Evolutionary conservation across 495 filamentous ascomycete species (phyloP).

Genomic region (Rostrohypoxylon terebratum): DNA sequence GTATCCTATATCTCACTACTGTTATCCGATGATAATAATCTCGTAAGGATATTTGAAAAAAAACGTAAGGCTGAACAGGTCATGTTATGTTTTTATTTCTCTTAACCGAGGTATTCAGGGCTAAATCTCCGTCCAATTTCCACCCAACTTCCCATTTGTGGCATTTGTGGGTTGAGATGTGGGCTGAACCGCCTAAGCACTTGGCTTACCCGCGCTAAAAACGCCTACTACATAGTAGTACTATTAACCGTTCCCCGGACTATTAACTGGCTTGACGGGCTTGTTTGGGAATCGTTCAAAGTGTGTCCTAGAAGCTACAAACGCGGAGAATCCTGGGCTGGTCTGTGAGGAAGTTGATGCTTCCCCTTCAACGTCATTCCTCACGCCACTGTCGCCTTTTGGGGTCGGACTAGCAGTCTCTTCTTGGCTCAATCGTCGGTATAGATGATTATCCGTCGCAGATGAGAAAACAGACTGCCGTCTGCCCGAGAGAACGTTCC

Average conservation of each 20-base stretch:
- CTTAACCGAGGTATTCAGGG: constrained; percentile 27
- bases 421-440: neutral
- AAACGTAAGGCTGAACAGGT: constrained; percentile 2
- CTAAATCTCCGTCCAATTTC: neutral
- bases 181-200: neutral
- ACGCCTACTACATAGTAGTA: no score
- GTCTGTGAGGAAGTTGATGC: neutral
- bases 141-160: constrained; percentile 1
- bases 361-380: neutral
- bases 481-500: constrained; percentile 57
- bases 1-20: neutral
- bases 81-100: neutral
- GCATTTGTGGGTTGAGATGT: constrained; percentile 9
- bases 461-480: constrained; percentile 53
- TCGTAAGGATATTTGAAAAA: constrained; percentile 11
- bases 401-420: neutral
- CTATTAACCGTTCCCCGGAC: neutral
- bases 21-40: neutral
- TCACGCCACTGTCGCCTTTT: neutral
- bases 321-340: constrained; percentile 18
- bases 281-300: constrained; percentile 7
- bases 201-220: neutral
- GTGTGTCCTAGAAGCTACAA: constrained; percentile 1
- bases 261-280: constrained; percentile 1
- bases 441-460: neutral